Evolutionary conservation across 2,329 filamentous ascomycete species (phyloP).

Genomic region (Xylariaceae sp.): DNA sequence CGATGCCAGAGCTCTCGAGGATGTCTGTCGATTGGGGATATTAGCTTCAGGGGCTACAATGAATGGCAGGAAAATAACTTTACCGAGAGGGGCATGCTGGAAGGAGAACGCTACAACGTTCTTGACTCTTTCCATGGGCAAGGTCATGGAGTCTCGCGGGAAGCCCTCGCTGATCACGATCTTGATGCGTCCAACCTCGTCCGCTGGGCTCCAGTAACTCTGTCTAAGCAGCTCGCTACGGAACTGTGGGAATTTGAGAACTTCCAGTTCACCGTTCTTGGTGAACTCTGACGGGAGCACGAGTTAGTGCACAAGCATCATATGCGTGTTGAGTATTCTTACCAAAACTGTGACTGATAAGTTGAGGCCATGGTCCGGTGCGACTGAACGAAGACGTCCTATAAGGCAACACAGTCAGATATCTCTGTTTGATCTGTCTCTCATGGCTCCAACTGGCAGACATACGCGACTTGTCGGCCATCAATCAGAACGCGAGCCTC

Average conservation of each 20-base stretch:
- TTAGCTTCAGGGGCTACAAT: background rate
- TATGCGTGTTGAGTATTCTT: slow-evolving; percentile 10
- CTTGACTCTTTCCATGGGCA: slow-evolving; percentile 60
- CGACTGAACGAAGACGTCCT: slow-evolving; percentile 53
- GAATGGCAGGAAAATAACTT: slow-evolving; percentile 22
- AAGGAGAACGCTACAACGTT: slow-evolving; percentile 77
- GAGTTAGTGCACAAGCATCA: slow-evolving; percentile 22
- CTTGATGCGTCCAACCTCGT: slow-evolving; percentile 69
- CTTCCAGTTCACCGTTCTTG: slow-evolving; percentile 53
- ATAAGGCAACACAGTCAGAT: slow-evolving; percentile 4
- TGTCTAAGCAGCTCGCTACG: slow-evolving; percentile 64
- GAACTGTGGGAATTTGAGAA: slow-evolving; percentile 68
- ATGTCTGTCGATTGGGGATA: slow-evolving; percentile 49
- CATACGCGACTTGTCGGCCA: slow-evolving; percentile 58
- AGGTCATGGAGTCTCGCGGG: slow-evolving; percentile 44
- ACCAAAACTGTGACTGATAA: slow-evolving; percentile 44
- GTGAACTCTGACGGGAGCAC: slow-evolving; percentile 40
- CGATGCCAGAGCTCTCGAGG: slow-evolving; percentile 66
- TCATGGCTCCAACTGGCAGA: slow-evolving; percentile 6
- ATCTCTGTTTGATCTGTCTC: background rate
- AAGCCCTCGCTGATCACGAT: slow-evolving; percentile 71
- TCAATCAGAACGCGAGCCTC: slow-evolving; percentile 66
- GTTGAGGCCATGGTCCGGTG: slow-evolving; percentile 45
- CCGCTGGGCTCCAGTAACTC: slow-evolving; percentile 64
- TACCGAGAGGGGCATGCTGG: slow-evolving; percentile 75